These are phyloP conservation scores for Brettanomyces anomalus DNA, from an alignment of 805 yeast species.

Conservation along the genomic window DNA sequence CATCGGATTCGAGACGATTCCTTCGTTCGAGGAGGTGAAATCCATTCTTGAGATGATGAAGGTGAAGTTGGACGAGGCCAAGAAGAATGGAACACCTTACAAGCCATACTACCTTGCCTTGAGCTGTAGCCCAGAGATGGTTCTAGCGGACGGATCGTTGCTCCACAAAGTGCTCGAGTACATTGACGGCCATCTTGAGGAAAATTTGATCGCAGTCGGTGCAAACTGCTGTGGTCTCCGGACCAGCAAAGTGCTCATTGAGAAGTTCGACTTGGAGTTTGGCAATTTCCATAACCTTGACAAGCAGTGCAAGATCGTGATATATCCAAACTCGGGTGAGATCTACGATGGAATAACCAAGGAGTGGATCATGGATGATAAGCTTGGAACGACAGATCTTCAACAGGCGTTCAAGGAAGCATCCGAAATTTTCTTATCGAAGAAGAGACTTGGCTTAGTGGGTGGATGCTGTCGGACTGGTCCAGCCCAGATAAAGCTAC, in stretches of 20 bases:
- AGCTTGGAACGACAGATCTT: conserved; percentile 7
- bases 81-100: conserved; percentile 1
- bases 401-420: conserved; percentile 30
- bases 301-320: conserved; percentile 32
- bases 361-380: conserved; percentile 27
- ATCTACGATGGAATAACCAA: conserved; percentile 41
- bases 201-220: conserved; percentile 40
- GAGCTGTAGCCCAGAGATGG: conserved; percentile 30
- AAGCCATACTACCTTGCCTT: conserved; percentile 23
- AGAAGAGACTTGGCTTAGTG: conserved; percentile 36
- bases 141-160: conserved; percentile 44
- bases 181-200: conserved; percentile 14
- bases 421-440: conserved; percentile 30
- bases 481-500: conserved; percentile 34
- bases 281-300: conserved; percentile 7
- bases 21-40: conserved; percentile 47
- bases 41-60: conserved; percentile 36
- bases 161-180: conserved; percentile 24
- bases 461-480: conserved; percentile 77
- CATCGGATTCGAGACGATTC: conserved; percentile 66
- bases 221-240: conserved; percentile 56
- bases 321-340: conserved; percentile 76
- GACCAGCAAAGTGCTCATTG: conserved; percentile 32
- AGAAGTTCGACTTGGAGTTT: conserved; percentile 13
- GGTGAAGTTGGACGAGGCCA: conserved; percentile 8